These are phyloP conservation scores for Penicillium maclennaniae DNA, from an alignment of 495 filamentous ascomycete genomes.

Conservation along the genomic window DNA sequence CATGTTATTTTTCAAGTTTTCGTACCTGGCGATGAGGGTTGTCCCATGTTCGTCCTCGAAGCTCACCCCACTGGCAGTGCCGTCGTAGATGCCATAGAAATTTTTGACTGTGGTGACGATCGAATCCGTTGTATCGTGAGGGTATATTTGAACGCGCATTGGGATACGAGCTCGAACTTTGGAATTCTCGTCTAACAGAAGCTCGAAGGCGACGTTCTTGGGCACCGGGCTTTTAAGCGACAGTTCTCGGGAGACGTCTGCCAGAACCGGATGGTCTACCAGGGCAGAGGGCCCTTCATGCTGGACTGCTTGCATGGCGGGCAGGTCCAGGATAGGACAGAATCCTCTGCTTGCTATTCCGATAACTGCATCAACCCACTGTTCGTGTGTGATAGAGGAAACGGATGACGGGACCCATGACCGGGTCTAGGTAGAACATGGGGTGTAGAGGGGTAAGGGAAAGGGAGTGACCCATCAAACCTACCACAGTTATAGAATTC, in stretches of 20 bases:
- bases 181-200: slow-evolving; percentile 69
- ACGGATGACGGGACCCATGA: slow-evolving; percentile 26
- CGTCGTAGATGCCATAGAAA: slow-evolving; percentile 89
- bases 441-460: slow-evolving; percentile 21
- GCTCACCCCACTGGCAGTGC: slow-evolving; percentile 70
- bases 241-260: slow-evolving; percentile 36
- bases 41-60: slow-evolving; percentile 86
- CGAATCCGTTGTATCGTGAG: slow-evolving; percentile 91
- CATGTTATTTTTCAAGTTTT: slow-evolving; percentile 89
- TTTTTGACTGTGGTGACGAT: slow-evolving; percentile 97
- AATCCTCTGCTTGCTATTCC: slow-evolving; percentile 34
- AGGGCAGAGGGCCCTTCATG: slow-evolving; percentile 41
- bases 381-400: slow-evolving; percentile 30
- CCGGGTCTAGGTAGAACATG: slow-evolving; percentile 21
- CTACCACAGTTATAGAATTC: slow-evolving; percentile 39
- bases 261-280: slow-evolving; percentile 33
- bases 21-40: slow-evolving; percentile 89
- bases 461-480: slow-evolving; percentile 36
- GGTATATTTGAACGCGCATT: slow-evolving; percentile 85
- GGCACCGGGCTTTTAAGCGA: slow-evolving; percentile 54
- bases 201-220: slow-evolving; percentile 82
- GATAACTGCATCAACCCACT: slow-evolving; percentile 40
- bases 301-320: slow-evolving; percentile 40
- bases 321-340: slow-evolving; percentile 22
- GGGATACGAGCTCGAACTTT: slow-evolving; percentile 76